phyloP scores from a whole-genome alignment of 2,329 filamentous ascomycete species.

The Fusarium siculi region DNA sequence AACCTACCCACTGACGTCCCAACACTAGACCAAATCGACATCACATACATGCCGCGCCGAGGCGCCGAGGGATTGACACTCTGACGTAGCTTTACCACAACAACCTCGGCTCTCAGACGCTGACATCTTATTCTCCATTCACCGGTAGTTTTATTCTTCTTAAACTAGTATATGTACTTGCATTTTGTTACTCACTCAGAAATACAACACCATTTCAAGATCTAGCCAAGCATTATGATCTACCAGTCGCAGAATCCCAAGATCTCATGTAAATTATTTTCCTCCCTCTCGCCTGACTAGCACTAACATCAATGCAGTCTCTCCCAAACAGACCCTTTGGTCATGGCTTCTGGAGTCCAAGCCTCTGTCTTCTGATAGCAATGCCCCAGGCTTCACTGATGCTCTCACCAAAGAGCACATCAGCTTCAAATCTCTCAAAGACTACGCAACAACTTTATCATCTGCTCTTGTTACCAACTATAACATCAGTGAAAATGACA shows the following conservation, averaged over 20 bases:
- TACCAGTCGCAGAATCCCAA: background rate
- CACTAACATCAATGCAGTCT: background rate
- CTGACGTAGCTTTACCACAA: background rate
- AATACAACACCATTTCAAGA: rapidly evolving
- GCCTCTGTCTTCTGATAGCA: background rate
- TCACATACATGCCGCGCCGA: background rate
- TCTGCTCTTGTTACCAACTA: background rate
- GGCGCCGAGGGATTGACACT: background rate
- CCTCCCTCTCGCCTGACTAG: rapidly evolving
- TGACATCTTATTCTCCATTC: background rate
- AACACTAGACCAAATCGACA: background rate
- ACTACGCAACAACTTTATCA: background rate
- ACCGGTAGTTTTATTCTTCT: background rate
- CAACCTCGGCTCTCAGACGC: background rate
- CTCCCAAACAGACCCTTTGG: background rate
- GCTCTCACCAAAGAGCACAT: background rate
- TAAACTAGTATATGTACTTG: rapidly evolving
- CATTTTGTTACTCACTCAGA: rapidly evolving
- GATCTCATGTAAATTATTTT: rapidly evolving
- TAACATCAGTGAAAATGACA: background rate
- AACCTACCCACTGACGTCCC: background rate
- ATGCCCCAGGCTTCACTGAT: background rate
- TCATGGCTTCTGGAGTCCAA: background rate
- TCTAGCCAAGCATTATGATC: background rate
- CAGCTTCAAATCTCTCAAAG: background rate